phyloP scores from a whole-genome alignment of 2,329 filamentous ascomycete genomes.

The Pseudofabraea citricarpa region DNA sequence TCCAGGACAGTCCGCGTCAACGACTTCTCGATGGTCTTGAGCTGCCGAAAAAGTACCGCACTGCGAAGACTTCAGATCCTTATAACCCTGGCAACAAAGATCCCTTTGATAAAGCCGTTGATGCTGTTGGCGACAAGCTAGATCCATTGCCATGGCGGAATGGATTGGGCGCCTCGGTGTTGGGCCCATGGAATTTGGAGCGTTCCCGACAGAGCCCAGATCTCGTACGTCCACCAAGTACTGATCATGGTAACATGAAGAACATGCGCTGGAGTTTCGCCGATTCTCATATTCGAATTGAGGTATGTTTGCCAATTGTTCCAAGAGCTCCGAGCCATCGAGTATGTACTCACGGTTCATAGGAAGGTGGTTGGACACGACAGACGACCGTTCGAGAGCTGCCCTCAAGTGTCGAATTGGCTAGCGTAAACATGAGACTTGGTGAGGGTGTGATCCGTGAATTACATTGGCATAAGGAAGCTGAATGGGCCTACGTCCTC shows the following conservation, averaged over 20 bases:
- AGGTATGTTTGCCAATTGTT: slow-evolving; percentile 37
- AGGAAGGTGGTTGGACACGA: slow-evolving; percentile 74
- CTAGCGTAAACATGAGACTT: slow-evolving; percentile 74
- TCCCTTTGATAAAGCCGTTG: slow-evolving; percentile 57
- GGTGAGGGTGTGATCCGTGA: slow-evolving; percentile 70
- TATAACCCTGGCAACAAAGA: slow-evolving; percentile 58
- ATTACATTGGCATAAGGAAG: slow-evolving; percentile 77
- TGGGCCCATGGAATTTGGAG: slow-evolving; percentile 65
- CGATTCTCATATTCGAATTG: slow-evolving; percentile 59
- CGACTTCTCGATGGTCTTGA: slow-evolving; percentile 46
- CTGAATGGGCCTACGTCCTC: slow-evolving; percentile 73
- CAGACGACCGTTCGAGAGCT: slow-evolving; percentile 67
- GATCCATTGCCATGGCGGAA: slow-evolving; percentile 62
- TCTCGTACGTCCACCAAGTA: slow-evolving; percentile 65
- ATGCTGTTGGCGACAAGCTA: slow-evolving; percentile 53
- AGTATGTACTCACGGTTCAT: slow-evolving; percentile 13
- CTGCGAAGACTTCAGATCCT: slow-evolving; percentile 30
- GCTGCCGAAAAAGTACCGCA: slow-evolving; percentile 36
- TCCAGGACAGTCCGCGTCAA: slow-evolving; percentile 48
- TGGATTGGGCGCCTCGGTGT: slow-evolving; percentile 58
- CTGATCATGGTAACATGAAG: slow-evolving; percentile 64
- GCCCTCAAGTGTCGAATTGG: slow-evolving; percentile 62
- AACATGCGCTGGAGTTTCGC: slow-evolving; percentile 72
- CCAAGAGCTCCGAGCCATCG: slow-evolving; percentile 2
- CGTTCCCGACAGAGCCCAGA: slow-evolving; percentile 68